Percentiles rank a stretch among this genome's conserved stretches.
Conservation (phyloP, 73 alveolate species). For the Stentor coeruleus region DNA sequence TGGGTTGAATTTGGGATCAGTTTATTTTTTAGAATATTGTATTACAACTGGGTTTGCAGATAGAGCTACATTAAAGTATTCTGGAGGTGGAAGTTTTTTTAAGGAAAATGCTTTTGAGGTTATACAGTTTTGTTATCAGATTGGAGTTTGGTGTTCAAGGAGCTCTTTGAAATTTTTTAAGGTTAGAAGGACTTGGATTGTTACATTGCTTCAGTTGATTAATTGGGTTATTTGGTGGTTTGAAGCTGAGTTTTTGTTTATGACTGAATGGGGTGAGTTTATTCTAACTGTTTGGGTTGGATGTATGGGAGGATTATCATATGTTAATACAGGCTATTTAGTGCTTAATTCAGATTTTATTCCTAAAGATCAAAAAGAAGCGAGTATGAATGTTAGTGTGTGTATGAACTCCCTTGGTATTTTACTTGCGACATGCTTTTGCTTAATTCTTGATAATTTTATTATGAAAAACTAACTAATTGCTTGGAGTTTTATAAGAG, state of each 20-base stretch:
- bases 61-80: slow-evolving; percentile 39
- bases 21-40: slow-evolving; percentile 69
- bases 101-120: slow-evolving; percentile 33
- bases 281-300: slow-evolving; percentile 40
- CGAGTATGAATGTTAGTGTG: neutral
- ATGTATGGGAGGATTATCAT: slow-evolving; percentile 48
- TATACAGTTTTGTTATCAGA: slow-evolving; percentile 44
- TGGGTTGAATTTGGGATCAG: slow-evolving; percentile 51
- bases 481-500: too few species aligned
- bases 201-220: slow-evolving; percentile 35
- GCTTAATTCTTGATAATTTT: slow-evolving; percentile 1
- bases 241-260: slow-evolving; percentile 33
- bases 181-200: slow-evolving; percentile 38
- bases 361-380: slow-evolving; percentile 11
- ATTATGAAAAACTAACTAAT: neutral
- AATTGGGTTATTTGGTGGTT: slow-evolving; percentile 42
- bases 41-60: slow-evolving; percentile 69
- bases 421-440: neutral
- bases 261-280: slow-evolving; percentile 29
- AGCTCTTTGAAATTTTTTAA: slow-evolving; percentile 36
- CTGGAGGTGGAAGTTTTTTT: slow-evolving; percentile 20
- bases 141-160: slow-evolving; percentile 54
- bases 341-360: neutral
- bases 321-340: slow-evolving; percentile 41
- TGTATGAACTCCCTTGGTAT: neutral